Percentiles rank a stretch among this genome's conserved stretches.
Conservation (phyloP, 2,329 filamentous ascomycete species). For the Neofusicoccum sp. region DNA sequence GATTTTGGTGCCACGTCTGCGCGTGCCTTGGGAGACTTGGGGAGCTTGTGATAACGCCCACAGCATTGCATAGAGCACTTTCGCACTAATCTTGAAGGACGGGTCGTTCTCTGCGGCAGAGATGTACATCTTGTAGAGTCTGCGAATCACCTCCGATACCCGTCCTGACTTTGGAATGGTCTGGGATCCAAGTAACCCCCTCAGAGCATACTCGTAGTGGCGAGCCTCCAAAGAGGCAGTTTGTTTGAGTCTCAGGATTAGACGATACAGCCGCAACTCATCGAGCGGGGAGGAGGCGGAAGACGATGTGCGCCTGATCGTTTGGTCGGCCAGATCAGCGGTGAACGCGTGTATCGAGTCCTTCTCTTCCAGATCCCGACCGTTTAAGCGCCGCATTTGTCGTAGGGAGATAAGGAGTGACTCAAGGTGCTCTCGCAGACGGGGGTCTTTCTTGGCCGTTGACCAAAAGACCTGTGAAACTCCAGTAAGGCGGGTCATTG, state of each 20-base stretch:
- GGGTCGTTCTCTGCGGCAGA: background rate
- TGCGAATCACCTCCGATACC: background rate
- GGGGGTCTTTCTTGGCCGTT: background rate
- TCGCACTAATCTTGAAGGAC: background rate
- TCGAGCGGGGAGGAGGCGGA: background rate
- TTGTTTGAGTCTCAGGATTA: constrained; percentile 1
- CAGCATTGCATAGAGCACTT: background rate
- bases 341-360: background rate
- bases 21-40: background rate
- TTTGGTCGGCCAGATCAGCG: background rate
- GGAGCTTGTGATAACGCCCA: background rate
- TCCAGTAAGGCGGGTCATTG: background rate
- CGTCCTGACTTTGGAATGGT: background rate
- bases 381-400: background rate
- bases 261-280: background rate
- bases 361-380: background rate
- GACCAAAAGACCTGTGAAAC: background rate
- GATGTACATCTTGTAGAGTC: background rate
- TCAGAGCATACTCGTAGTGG: background rate
- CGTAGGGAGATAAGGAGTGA: background rate
- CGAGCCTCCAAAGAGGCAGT: background rate
- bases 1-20: background rate
- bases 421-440: background rate
- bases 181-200: background rate
- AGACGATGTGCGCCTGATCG: background rate